A percentile compares a stretch with the other conserved stretches of the same genome.
phyloP scores from a whole-genome alignment of 306 rosid species.

The Glycine tomentella region DNA sequence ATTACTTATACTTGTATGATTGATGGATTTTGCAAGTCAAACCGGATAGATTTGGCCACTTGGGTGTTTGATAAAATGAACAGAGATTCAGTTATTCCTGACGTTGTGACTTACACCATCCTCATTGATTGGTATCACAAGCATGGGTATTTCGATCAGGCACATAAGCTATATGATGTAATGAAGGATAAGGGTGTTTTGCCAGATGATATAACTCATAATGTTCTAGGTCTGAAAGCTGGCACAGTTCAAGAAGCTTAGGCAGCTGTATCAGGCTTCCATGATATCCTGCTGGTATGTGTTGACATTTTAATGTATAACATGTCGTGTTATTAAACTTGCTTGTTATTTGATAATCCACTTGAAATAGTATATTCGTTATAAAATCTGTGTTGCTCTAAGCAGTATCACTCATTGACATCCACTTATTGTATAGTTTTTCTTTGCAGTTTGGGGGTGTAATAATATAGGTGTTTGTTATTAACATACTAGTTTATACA shows the following conservation, averaged over 20 bases:
- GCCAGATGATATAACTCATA: constrained; percentile 54
- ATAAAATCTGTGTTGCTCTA: constrained; percentile 3
- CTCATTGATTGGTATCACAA: constrained; percentile 55
- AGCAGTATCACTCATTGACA: constrained; percentile 7
- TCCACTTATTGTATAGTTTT: not conserved
- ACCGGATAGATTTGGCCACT: constrained; percentile 57
- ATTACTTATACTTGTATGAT: constrained; percentile 68
- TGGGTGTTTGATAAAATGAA: constrained; percentile 60
- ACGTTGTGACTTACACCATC: constrained; percentile 64
- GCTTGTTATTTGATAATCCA: constrained; percentile 19
- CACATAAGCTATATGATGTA: constrained; percentile 47
- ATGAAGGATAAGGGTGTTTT: constrained; percentile 56
- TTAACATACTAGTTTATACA: not conserved
- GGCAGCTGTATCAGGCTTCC: constrained; percentile 44
- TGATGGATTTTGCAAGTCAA: constrained; percentile 62
- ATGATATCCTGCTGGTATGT: constrained; percentile 49
- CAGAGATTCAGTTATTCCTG: constrained; percentile 50
- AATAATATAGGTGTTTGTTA: not conserved
- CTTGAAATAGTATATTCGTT: constrained; percentile 28
- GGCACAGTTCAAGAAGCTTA: constrained; percentile 35
- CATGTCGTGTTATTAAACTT: constrained; percentile 32
- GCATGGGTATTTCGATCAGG: constrained; percentile 48
- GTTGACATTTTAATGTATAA: constrained; percentile 6
- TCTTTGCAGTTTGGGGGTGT: not conserved
- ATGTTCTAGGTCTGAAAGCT: constrained; percentile 39